Conservation (phyloP, 345 rosid species). For the Schrenkiella parvula region DNA sequence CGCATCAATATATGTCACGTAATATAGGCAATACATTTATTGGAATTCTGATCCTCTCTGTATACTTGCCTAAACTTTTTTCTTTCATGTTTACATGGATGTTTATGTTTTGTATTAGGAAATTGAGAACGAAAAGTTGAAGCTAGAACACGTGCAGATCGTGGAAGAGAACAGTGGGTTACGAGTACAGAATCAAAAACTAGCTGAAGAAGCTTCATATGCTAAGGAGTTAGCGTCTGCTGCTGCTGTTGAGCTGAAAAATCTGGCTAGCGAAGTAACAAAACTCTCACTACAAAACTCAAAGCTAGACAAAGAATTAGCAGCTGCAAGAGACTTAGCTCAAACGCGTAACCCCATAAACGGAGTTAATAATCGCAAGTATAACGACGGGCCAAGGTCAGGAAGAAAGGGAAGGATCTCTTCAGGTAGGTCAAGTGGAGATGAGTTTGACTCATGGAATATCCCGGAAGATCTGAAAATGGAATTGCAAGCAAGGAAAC, state of each 20-base stretch:
- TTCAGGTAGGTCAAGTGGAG: conserved; percentile 61
- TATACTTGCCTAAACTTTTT: neutral
- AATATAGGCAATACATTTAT: neutral
- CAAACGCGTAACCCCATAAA: conserved; percentile 60
- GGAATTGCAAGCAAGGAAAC: conserved; percentile 92
- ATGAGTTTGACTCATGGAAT: conserved; percentile 80
- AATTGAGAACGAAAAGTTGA: conserved; percentile 74
- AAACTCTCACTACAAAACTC: conserved; percentile 75
- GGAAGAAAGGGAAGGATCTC: conserved; percentile 72
- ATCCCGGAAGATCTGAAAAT: conserved; percentile 71
- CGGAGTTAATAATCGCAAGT: conserved; percentile 68
- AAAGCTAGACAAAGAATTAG: conserved; percentile 75
- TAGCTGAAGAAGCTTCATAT: conserved; percentile 95
- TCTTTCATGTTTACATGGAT: neutral
- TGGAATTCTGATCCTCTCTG: neutral
- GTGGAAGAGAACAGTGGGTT: conserved; percentile 90
- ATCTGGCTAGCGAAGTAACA: conserved; percentile 91
- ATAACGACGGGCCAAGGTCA: conserved; percentile 51
- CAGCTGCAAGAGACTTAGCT: conserved; percentile 63
- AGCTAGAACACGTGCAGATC: conserved; percentile 75
- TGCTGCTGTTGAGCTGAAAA: conserved; percentile 98
- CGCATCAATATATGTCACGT: neutral
- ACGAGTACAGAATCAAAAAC: conserved; percentile 78
- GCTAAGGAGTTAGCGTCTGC: conserved; percentile 98
- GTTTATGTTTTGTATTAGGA: conserved; percentile 47